These are phyloP conservation scores for Oryza meridionalis DNA, from an alignment of 176 grass and related monocot genomes.

Conservation along the genomic window DNA sequence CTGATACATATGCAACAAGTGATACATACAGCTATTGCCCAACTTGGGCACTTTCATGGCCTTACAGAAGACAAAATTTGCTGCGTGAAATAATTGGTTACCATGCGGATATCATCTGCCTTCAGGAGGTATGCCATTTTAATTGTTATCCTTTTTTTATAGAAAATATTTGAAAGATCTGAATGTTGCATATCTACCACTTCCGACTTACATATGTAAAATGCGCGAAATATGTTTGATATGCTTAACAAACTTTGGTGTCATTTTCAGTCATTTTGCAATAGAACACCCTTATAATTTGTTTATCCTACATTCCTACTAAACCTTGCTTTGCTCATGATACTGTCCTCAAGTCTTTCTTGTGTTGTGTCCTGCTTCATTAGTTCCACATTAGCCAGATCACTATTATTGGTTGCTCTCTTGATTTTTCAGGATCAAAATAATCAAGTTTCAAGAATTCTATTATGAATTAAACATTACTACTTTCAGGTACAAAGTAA, in stretches of 20 bases:
- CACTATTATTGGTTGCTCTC: constrained; percentile 1
- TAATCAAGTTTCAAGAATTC: constrained; percentile 87
- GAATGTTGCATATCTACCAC: not conserved
- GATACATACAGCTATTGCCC: constrained; percentile 85
- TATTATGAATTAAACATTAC: constrained; percentile 33
- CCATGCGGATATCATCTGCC: constrained; percentile 91
- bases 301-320: not conserved
- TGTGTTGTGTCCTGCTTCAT: not conserved
- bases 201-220: not conserved
- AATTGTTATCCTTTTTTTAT: constrained; percentile 2
- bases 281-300: not conserved
- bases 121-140: constrained; percentile 73
- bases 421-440: constrained; percentile 70
- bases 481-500: constrained; percentile 81
- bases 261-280: constrained; percentile 6
- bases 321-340: not conserved
- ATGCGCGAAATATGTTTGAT: not conserved
- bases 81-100: constrained; percentile 86
- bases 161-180: constrained; percentile 9
- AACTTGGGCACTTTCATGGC: constrained; percentile 88
- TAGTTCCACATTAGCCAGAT: not conserved
- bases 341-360: not conserved
- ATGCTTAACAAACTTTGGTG: not conserved
- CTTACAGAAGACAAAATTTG: constrained; percentile 92
- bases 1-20: constrained; percentile 72